Evolutionary conservation across 192 early-diverging fungal species (phyloP).

Genomic region (Rhizoclosmatium globosum): DNA sequence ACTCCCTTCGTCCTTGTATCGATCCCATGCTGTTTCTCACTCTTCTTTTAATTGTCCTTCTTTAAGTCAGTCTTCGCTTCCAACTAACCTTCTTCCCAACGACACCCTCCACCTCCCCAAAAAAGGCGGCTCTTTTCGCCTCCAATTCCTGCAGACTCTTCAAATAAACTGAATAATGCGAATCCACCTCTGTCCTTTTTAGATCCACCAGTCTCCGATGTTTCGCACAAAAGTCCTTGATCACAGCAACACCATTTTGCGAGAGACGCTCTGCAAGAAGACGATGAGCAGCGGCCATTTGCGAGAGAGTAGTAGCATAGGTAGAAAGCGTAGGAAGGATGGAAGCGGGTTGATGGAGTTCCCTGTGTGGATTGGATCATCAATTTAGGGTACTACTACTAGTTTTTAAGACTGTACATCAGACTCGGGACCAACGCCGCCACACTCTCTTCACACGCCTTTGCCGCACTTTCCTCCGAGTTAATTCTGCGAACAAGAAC

Average conservation of each 20-base stretch:
- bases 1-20: too few species aligned
- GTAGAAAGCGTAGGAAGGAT: not conserved
- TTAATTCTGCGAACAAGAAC: not conserved
- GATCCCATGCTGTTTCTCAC: too few species aligned
- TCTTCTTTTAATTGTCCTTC: too few species aligned
- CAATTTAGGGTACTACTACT: not conserved
- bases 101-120: too few species aligned
- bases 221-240: conserved; percentile 44
- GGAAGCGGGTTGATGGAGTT: conserved; percentile 6
- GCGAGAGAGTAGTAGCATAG: not conserved
- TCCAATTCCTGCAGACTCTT: conserved; percentile 3
- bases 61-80: not conserved
- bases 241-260: conserved; percentile 36
- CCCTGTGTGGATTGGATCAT: not conserved
- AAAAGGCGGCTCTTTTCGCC: too few species aligned
- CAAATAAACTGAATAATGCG: conserved; percentile 26
- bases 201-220: conserved; percentile 35
- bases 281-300: conserved; percentile 42
- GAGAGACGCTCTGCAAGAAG: conserved; percentile 47
- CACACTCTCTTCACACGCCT: not conserved
- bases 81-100: conserved; percentile 13
- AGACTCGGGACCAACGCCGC: not conserved
- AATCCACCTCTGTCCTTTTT: conserved; percentile 48
- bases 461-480: not conserved
- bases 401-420: not conserved